phyloP scores from a whole-genome alignment of 306 rosid genomes.

The Quercus dentata region DNA sequence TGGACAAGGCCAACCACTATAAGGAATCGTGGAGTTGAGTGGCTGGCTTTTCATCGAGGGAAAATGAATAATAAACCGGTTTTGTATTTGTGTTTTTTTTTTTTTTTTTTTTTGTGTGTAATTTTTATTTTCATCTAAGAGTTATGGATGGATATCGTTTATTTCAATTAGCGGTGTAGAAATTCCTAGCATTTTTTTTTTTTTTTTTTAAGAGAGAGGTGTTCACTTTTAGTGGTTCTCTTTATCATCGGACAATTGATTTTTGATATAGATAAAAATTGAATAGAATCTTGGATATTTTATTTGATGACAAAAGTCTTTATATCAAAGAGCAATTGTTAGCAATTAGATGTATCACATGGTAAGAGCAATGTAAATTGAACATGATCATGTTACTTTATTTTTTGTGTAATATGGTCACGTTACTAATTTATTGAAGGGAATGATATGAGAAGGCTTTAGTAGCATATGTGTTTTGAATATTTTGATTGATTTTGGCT shows the following conservation, averaged over 20 bases:
- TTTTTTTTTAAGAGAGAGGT: no score
- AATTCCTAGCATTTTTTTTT: no score
- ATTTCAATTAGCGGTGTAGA: neutral
- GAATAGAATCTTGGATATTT: no score
- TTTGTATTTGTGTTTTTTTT: neutral
- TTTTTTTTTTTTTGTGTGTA: no score
- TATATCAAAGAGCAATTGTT: no score
- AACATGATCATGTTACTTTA: no score
- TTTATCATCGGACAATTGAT: rapidly evolving
- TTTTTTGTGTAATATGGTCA: neutral
- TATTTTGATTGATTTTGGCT: neutral
- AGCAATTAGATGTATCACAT: no score
- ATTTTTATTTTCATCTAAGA: neutral
- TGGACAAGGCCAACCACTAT: neutral
- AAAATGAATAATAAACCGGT: neutral
- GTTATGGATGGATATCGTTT: neutral
- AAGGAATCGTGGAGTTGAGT: neutral
- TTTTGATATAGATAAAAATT: no score
- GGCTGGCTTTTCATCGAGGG: neutral
- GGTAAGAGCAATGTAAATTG: no score
- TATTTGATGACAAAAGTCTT: no score
- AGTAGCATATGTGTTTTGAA: neutral
- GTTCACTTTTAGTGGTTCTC: rapidly evolving
- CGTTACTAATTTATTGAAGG: neutral
- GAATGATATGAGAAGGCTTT: neutral